Evolutionary conservation across 208 protist genomes (phyloP), one percentile per base, ranked within the genome.

Genomic region (Leptomonas pyrrhocoris): DNA sequence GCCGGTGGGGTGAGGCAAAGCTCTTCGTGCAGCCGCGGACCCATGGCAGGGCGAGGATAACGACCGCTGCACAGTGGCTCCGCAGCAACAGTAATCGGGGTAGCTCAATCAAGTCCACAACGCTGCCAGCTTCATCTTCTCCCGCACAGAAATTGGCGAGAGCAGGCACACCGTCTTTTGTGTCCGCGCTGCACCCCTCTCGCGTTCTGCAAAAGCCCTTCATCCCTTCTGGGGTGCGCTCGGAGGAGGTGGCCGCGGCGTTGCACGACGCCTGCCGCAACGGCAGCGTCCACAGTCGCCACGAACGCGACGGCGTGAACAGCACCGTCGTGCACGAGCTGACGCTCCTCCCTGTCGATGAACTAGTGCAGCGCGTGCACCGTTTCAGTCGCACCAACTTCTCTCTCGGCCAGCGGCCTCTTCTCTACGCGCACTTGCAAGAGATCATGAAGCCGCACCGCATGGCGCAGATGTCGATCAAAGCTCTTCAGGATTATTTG

Each of bases 331-430:
- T 65, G 15, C 77, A 80, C 15, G 81, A 88, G 63, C 53, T 89
- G 2, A 36, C 74, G 11, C 51, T 85, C 8, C 48, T 89, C 34
- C 74, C 83, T 11, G 49, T 53, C 18, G 86, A 90, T 19, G 81
- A 81, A 30, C 79, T 94, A 38, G 51, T 65, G 12, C 82, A 78
- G 38, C 83, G 84, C 19, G 31, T 94, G 12, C 74, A 90, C 59
- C 78, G 80, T 7, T 94, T 92, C 68, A 94, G 89, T 51, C 80
- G 84, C 28, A 69, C 73, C 9, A 86, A 88, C 62, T 90, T 92
- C 75, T 79, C 77, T 28, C 53, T 38, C 0, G 66, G 51, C 6
- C 78, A 89, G 36, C 72, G 73, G 6, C 66, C 64, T 3, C 55
- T 75, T 28, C 79, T 89, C 15, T 81, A 84, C 63, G 85, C 81